These are phyloP conservation scores for Spiromastix sp. DNA, from an alignment of 2,329 filamentous ascomycete genomes.

Conservation along the genomic window DNA sequence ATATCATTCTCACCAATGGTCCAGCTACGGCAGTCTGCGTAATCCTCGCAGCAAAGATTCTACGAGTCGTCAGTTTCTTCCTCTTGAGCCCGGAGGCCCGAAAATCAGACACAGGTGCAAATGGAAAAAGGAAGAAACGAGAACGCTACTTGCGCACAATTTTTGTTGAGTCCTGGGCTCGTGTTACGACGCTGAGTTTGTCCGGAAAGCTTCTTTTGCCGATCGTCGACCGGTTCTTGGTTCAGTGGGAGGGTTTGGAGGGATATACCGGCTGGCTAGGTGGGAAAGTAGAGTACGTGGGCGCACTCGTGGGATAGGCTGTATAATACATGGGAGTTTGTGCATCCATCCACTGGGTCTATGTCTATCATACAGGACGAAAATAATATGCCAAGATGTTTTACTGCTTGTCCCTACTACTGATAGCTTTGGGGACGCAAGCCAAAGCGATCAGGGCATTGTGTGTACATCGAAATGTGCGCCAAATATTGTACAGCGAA, in stretches of 20 bases:
- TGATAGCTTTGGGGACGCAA: no score
- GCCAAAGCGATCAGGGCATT: no score
- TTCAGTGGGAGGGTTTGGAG: slow-evolving; percentile 65
- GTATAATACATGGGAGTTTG: background rate
- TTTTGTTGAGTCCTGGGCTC: slow-evolving; percentile 88
- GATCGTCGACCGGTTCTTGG: slow-evolving; percentile 67
- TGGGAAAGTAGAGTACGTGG: slow-evolving; percentile 29
- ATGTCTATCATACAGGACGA: no score
- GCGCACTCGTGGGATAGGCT: slow-evolving; percentile 26
- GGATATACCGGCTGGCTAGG: slow-evolving; percentile 30
- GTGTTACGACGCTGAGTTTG: slow-evolving; percentile 70
- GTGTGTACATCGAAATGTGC: no score
- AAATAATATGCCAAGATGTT: no score
- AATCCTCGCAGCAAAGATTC: slow-evolving; percentile 44
- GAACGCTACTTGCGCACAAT: slow-evolving; percentile 58
- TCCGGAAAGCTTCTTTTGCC: slow-evolving; percentile 66
- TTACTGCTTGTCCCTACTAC: no score
- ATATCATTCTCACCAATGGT: slow-evolving; percentile 76
- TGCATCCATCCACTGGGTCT: background rate
- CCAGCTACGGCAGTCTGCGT: slow-evolving; percentile 80
- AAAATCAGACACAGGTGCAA: background rate
- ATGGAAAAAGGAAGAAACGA: no score
- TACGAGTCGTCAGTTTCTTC: slow-evolving; percentile 41
- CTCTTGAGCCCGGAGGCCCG: slow-evolving; percentile 7
- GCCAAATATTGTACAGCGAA: no score